Evolutionary conservation across 805 yeast genomes (phyloP), one percentile per base, ranked within the genome.

Genomic region (Candida ovalis): DNA sequence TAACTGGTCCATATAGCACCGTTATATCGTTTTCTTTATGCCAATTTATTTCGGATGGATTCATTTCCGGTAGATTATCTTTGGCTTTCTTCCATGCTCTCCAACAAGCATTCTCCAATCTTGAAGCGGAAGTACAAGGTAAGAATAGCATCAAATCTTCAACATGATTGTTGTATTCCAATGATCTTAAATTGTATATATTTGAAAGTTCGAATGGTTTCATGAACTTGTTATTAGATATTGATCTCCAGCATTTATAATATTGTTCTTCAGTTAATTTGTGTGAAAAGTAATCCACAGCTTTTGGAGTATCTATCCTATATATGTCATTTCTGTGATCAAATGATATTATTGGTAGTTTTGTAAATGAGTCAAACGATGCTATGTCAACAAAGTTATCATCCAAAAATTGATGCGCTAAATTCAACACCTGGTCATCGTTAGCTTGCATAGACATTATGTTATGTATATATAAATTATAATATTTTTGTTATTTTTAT

Each of bases 1-100:
- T 58, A 23, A 66, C 49, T 3, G 84, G 83, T 1, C 83, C 84
- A 55, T 74, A 78, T 43, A 78, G 66, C 68, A 78, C 77, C 3
- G 82, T 78, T 42, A 76, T 71, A 56, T 78, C 84, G 49, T 76
- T 75, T 47, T 67, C 71, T 56, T 78, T 78, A 55, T 68, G 71
- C 84, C 84, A 78, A 60, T 78, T 78, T 37, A 78, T 77, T 32
- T 52, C 51, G 4, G 67, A 61, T 1, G 84, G 82, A 46, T 69
- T 59, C 7, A 73, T 49, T 44, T 80, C 73, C 25, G 71, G 64
- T 41, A 83, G 67, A 24, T 80, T 73, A 54, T 78, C 76, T 56
- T 85, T 78, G 44, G 87, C 75, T 68, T 91, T 90, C 13, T 92
- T 86, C 97, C 97, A 92, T 18, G 96, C 89, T 62, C 98, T 77